Base-by-base conservation (phyloP, 75 land plant species). In the Pinus tabuliformis region DNA sequence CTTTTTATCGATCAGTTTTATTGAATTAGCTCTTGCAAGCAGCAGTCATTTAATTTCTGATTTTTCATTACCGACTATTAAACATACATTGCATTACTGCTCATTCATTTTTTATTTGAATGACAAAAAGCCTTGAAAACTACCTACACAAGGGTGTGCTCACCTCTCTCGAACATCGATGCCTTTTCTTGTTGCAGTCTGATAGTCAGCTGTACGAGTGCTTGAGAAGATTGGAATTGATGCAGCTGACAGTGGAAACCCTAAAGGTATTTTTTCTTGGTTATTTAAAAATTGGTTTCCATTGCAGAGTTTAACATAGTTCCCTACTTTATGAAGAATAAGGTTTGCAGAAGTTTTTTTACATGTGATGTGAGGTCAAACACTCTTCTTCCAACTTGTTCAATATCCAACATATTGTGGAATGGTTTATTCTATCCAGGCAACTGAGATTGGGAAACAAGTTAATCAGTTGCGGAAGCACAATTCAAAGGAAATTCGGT, bases 371-470 rank as follows among this genome's bases (percentile, higher is more conserved):
- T 49, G 45, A 42, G 15, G 49, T 68, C 49, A 73, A 73, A 73
- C 75, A 56, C 22, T 73, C 17, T 22, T n/a, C 28, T 56, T n/a
- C 65, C 14, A 54, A 12, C 3, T 42, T 68, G 24, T 68, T 68
- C 13, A 68, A 42, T 42, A 68, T 42, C 4, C 22, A 68, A 20
- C n/a, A n/a, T 20, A 6, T 42, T 49, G 9, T 62, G 64, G 13
- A 49, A 49, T 49, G 54, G 54, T 49, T 49, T 49, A 49, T 49
- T 49, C 12, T 49, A 9, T 37, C 64, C 89, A 96, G 99, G 87
- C 84, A 30, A 92, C 99, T 49, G 95, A 88, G 75, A 92, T 96
- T 68, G 99, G 99, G 39, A 94, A 83, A 83, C 81, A 90, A 65
- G 98, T 94, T 22, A 92, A 89, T 83, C 66, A 58, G 8, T 73